Evolutionary conservation across 192 early-diverging fungal species (phyloP), one percentile per base, ranked within the genome.

Genomic region (Backusella morwellensis): DNA sequence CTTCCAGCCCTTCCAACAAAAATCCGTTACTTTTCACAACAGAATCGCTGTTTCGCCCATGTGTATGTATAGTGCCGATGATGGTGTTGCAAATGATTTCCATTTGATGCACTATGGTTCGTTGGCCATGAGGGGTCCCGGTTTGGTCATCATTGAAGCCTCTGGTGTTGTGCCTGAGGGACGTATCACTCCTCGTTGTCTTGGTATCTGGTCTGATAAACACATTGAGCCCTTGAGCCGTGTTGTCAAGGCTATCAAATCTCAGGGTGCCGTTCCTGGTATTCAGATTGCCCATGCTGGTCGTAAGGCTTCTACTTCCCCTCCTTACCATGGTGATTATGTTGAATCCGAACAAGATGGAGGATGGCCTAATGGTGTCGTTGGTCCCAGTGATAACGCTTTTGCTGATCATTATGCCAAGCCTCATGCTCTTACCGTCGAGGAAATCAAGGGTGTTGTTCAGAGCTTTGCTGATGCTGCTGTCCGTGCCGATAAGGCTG

Each of bases 271-370:
- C 21, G 85, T 87, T 3, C 77, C 87, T 40, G 91, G 88, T 66
- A 92, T 96, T 75, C 95, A 98, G 77, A 70, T 97, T 5, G 93
- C 89, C 1, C 96, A 98, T 75, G 92, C 92, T 17, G 95, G 95
- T 14, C 89, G 94, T 63, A 96, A 97, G 77, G 83, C 54, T 56
- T 79, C 74, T 5, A 79, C 71, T 17, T 34, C 32, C 32, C 34
- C 70, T 12, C 74, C 74, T 34, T 79, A 66, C n/a, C 11, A 21
- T 52, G 41, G 44, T 7, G 68, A 77, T 12, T 66, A 78, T 32
- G 63, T 69, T 21, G 81, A 69, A n/a, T 69, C 35, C 35, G 67
- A 73, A 6, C 76, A 68, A 38, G 36, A 82, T 9, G 92, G 90
- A 29, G 95, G 93, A 7, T 95, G 94, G 93, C 90, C 88, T 19